Conservation (phyloP, 1,139 yeast genomes). For the Fermentozyma sake region DNA sequence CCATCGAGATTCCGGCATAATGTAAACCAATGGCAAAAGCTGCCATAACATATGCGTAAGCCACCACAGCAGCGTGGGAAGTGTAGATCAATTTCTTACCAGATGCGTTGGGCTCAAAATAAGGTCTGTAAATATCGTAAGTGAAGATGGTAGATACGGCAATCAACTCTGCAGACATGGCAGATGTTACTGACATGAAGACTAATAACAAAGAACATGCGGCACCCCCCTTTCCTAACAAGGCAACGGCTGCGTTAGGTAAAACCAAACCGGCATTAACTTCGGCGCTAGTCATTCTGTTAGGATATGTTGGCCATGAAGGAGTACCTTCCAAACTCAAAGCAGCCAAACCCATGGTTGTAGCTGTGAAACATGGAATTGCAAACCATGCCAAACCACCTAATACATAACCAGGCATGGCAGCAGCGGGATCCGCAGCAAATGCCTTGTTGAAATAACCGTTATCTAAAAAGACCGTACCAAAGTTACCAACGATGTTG, state of each 20-base stretch:
- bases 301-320: constrained; percentile 75
- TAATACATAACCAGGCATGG: constrained; percentile 82
- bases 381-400: constrained; percentile 96
- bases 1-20: constrained; percentile 83
- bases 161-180: constrained; percentile 83
- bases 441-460: constrained; percentile 92
- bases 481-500: constrained; percentile 82
- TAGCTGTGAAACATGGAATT: constrained; percentile 75
- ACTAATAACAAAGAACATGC: constrained; percentile 71
- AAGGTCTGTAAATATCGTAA: constrained; percentile 77
- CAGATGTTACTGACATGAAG: constrained; percentile 79
- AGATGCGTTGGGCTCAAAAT: constrained; percentile 70
- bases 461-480: constrained; percentile 83
- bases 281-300: constrained; percentile 57
- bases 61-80: constrained; percentile 63
- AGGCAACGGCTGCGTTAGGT: constrained; percentile 82
- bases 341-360: constrained; percentile 82
- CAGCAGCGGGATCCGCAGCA: constrained; percentile 79
- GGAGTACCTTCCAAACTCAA: constrained; percentile 64
- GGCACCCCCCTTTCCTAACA: constrained; percentile 85
- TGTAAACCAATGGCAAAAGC: constrained; percentile 77
- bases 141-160: constrained; percentile 83
- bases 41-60: constrained; percentile 68
- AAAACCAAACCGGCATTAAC: constrained; percentile 78
- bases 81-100: constrained; percentile 66